Conservation (phyloP, 768 basidiomycete species). For the Lactarius quietus region DNA sequence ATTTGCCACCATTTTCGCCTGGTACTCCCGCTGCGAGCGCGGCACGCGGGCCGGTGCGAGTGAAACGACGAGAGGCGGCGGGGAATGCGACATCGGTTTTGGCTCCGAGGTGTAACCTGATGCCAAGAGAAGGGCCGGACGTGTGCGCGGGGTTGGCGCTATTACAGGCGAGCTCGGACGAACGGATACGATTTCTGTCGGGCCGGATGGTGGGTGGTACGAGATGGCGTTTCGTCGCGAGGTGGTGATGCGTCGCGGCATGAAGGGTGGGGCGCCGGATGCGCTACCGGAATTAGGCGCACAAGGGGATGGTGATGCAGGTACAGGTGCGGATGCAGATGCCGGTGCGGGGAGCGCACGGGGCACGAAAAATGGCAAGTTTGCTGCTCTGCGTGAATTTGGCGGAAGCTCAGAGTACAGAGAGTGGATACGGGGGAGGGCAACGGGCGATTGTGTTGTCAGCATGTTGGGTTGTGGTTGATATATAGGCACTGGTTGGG, state of each 20-base stretch:
- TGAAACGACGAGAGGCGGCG: slow-evolving; percentile 14
- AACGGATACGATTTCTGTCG: slow-evolving; percentile 5
- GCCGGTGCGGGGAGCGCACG: slow-evolving; percentile 11
- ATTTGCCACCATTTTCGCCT: slow-evolving; percentile 24
- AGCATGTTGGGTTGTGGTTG: slow-evolving; percentile 18
- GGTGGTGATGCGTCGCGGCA: slow-evolving; percentile 10
- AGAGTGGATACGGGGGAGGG: slow-evolving; percentile 22
- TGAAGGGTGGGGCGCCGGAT: not conserved
- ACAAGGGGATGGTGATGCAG: not conserved
- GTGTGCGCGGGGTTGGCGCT: slow-evolving; percentile 8
- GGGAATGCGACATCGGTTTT: not conserved
- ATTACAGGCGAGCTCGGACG: not conserved
- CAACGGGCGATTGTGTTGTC: slow-evolving; percentile 20
- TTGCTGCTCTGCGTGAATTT: slow-evolving; percentile 26
- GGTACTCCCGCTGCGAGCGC: slow-evolving; percentile 21
- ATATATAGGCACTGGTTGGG: slow-evolving; percentile 5
- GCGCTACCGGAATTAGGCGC: slow-evolving; percentile 3
- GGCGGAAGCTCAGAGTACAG: slow-evolving; percentile 27
- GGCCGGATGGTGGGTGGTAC: slow-evolving; percentile 8
- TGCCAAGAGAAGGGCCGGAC: slow-evolving; percentile 15
- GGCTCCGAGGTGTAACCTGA: slow-evolving; percentile 13
- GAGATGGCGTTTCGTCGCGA: slow-evolving; percentile 24
- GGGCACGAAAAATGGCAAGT: slow-evolving; percentile 24
- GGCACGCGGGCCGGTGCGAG: slow-evolving; percentile 19
- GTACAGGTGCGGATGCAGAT: not conserved